phyloP scores from a whole-genome alignment of 1,284 basidiomycete species.

The Cryptococcus sp. region DNA sequence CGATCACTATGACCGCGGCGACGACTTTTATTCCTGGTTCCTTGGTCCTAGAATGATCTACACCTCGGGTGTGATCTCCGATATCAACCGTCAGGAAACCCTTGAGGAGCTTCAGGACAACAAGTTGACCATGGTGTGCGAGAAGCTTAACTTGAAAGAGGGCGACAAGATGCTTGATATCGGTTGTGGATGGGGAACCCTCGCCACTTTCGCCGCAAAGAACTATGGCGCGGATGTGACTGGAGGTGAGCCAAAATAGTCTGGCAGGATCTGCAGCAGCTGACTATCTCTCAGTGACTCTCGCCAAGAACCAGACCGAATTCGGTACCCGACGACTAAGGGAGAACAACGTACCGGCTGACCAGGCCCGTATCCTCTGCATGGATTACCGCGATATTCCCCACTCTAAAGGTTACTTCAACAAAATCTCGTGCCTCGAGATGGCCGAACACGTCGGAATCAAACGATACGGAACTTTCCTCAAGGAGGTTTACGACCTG shows the following conservation, averaged over 20 bases:
- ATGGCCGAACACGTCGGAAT: constrained; percentile 99
- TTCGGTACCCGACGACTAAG: constrained; percentile 89
- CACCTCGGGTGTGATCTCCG: constrained; percentile 85
- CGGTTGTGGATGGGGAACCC: constrained; percentile 98
- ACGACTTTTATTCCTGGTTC: constrained; percentile 90
- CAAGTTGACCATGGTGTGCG: constrained; percentile 92
- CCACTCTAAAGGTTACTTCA: constrained; percentile 73
- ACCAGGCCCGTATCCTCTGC: constrained; percentile 87
- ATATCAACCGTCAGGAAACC: constrained; percentile 74
- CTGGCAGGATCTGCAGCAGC: not conserved
- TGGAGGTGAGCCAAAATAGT: constrained; percentile 57
- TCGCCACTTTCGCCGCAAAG: constrained; percentile 91
- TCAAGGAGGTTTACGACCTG: constrained; percentile 87
- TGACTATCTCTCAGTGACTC: constrained; percentile 63
- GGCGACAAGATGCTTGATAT: constrained; percentile 81
- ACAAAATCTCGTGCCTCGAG: constrained; percentile 94
- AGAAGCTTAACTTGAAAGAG: constrained; percentile 85
- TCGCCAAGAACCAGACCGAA: constrained; percentile 83
- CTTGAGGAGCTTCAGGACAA: constrained; percentile 98
- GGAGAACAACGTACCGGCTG: constrained; percentile 71
- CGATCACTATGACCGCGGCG: constrained; percentile 94
- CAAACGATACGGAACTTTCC: constrained; percentile 85
- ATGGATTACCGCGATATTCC: constrained; percentile 94
- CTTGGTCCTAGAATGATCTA: constrained; percentile 65
- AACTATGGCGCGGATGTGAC: constrained; percentile 95